Evolutionary conservation across 106 monocot species (phyloP).

Genomic region (Allium fistulosum): DNA sequence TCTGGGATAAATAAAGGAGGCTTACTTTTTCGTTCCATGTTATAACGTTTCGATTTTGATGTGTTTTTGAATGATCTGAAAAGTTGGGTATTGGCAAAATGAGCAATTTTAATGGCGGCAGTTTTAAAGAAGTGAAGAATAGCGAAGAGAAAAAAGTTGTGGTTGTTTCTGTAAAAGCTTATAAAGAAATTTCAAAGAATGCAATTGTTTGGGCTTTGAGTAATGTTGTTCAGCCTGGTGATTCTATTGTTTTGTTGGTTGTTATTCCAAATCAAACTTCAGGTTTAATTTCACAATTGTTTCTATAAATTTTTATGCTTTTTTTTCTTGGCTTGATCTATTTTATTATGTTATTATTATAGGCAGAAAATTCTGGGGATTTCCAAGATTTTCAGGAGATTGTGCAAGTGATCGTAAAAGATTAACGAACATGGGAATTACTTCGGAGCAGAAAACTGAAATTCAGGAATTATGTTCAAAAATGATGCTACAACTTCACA

Average conservation of each 20-base stretch:
- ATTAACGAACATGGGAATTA: slow-evolving; percentile 20
- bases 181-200: slow-evolving; percentile 63
- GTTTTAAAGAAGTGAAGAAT: slow-evolving; percentile 21
- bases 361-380: slow-evolving; percentile 93
- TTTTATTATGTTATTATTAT: background rate
- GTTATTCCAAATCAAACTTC: slow-evolving; percentile 54
- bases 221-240: slow-evolving; percentile 84
- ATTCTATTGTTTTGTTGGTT: slow-evolving; percentile 60
- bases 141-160: slow-evolving; percentile 20
- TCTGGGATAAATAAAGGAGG: too few relatives aligned
- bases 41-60: too few relatives aligned
- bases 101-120: too few relatives aligned
- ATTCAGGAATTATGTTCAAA: slow-evolving; percentile 72
- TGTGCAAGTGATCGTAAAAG: slow-evolving; percentile 67
- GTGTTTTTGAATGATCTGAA: too few relatives aligned
- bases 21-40: too few relatives aligned
- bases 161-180: slow-evolving; percentile 82
- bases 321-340: background rate
- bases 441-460: slow-evolving; percentile 77
- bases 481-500: slow-evolving; percentile 83
- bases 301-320: too few relatives aligned
- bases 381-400: slow-evolving; percentile 86
- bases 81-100: too few relatives aligned
- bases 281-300: slow-evolving; percentile 16
- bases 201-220: slow-evolving; percentile 80